Conservation (phyloP, 805 yeast species). For the Metschnikowia lunata region DNA sequence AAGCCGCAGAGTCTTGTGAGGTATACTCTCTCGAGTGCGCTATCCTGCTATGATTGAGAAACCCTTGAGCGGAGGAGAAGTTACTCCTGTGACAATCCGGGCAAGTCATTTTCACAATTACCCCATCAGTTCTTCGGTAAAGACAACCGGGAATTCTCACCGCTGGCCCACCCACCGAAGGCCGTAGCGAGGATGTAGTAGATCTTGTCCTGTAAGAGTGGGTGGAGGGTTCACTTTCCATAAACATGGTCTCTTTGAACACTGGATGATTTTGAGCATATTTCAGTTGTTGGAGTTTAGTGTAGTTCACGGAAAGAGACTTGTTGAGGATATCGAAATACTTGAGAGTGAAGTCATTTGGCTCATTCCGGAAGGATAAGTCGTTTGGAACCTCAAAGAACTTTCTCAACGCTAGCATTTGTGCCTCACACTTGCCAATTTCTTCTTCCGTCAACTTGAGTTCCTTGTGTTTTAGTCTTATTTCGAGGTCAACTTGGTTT, state of each 20-base stretch:
- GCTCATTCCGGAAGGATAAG: slow-evolving; percentile 38
- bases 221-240: slow-evolving; percentile 8
- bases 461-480: slow-evolving; percentile 57
- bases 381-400: slow-evolving; percentile 40
- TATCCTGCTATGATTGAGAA: slow-evolving; percentile 69
- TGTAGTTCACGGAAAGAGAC: slow-evolving; percentile 31
- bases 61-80: slow-evolving; percentile 77
- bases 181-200: slow-evolving; percentile 51
- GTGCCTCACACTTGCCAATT: slow-evolving; percentile 53
- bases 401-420: slow-evolving; percentile 48
- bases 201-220: slow-evolving; percentile 46
- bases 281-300: slow-evolving; percentile 20
- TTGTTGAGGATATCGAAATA: slow-evolving; percentile 37
- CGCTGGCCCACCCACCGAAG: slow-evolving; percentile 26
- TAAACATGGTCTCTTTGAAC: slow-evolving; percentile 12
- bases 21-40: slow-evolving; percentile 70
- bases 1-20: slow-evolving; percentile 71
- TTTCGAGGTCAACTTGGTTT: slow-evolving; percentile 55
- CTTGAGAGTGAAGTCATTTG: slow-evolving; percentile 41
- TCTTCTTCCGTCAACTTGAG: slow-evolving; percentile 47
- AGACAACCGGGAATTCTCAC: slow-evolving; percentile 43
- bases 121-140: slow-evolving; percentile 66
- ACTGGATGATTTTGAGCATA: slow-evolving; percentile 12
- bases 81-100: slow-evolving; percentile 63
- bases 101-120: slow-evolving; percentile 64